These are phyloP conservation scores for Carallia brachiata DNA, from an alignment of 345 rosid genomes.

Conservation along the genomic window DNA sequence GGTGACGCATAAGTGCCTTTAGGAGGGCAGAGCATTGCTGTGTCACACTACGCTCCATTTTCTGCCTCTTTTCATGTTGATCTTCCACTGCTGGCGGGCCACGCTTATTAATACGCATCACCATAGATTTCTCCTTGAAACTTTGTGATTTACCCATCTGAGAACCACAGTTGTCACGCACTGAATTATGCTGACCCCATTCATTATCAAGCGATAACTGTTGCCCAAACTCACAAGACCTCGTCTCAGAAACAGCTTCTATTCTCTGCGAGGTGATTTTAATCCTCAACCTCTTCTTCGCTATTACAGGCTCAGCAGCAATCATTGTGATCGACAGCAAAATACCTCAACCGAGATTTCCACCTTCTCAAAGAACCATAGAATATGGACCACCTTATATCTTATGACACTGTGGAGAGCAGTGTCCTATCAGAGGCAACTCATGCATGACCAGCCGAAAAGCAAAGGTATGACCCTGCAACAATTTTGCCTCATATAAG, in stretches of 20 bases:
- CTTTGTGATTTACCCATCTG: conserved; percentile 16
- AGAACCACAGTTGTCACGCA: conserved; percentile 11
- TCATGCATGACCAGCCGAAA: conserved; percentile 8
- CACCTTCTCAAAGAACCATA: not conserved
- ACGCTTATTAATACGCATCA: conserved; percentile 39
- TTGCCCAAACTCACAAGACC: conserved; percentile 23
- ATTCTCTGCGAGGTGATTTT: conserved; percentile 47
- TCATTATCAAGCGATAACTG: conserved; percentile 7
- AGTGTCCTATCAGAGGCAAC: conserved; percentile 17
- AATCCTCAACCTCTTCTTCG: conserved; percentile 50
- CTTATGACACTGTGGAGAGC: conserved; percentile 11
- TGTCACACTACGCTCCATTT: conserved; percentile 45
- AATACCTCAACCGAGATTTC: conserved; percentile 1
- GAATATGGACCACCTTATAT: not conserved
- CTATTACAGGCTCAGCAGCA: conserved; percentile 35
- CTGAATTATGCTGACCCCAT: conserved; percentile 13
- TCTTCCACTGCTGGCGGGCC: conserved; percentile 28
- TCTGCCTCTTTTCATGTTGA: conserved; percentile 49
- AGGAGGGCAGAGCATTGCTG: conserved; percentile 55
- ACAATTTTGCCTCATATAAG: not conserved
- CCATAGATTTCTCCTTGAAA: conserved; percentile 14
- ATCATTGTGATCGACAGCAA: conserved; percentile 34
- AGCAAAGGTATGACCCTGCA: not conserved
- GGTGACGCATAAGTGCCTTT: conserved; percentile 38
- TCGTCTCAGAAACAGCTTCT: conserved; percentile 27